phyloP scores from a whole-genome alignment of 2,329 filamentous ascomycete genomes.

The Emergomyces pasteurianus region DNA sequence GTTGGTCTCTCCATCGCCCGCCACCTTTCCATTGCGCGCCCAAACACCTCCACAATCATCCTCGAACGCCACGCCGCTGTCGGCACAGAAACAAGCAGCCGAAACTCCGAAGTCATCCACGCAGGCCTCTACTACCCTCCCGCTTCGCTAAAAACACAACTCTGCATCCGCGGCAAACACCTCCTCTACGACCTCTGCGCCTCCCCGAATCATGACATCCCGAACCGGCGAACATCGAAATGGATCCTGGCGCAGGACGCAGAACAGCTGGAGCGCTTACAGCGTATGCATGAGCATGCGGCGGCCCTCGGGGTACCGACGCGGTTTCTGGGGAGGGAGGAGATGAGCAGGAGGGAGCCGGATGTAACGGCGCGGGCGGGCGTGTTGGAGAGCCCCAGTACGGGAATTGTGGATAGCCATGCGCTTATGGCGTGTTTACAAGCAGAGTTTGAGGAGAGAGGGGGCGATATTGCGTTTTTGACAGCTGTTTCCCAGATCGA shows the following conservation, averaged over 20 bases:
- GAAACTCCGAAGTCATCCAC: constrained; percentile 95
- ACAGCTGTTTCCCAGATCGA: constrained; percentile 52
- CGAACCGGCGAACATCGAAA: constrained; percentile 67
- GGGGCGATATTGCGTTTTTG: constrained; percentile 61
- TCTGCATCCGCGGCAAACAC: constrained; percentile 68
- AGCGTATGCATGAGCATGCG: constrained; percentile 43
- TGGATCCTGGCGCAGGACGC: constrained; percentile 87
- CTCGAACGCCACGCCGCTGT: constrained; percentile 66
- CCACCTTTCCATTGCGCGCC: constrained; percentile 48
- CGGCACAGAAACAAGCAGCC: constrained; percentile 76
- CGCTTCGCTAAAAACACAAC: constrained; percentile 62
- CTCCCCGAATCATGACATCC: constrained; percentile 47
- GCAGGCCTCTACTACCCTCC: constrained; percentile 83
- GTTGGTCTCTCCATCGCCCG: constrained; percentile 73
- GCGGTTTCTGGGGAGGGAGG: constrained; percentile 51
- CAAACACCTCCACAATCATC: constrained; percentile 56
- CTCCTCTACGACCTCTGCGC: constrained; percentile 70
- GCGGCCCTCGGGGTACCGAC: constrained; percentile 53
- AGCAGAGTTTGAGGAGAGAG: constrained; percentile 62
- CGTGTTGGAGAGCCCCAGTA: constrained; percentile 71
- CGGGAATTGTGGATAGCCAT: constrained; percentile 85
- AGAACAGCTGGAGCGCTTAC: constrained; percentile 50
- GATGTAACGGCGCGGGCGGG: constrained; percentile 59
- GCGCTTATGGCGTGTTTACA: constrained; percentile 69
- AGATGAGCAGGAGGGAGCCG: constrained; percentile 58